Percentiles rank a stretch among this genome's conserved stretches.
phyloP scores from a whole-genome alignment of 176 grass and related monocot genomes.

The Sorghum bicolor region Sorghum_bicolor_NCBIv3 NC_012870.2:187501-188000 shows the following conservation, averaged over 20 bases:
- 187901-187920: background rate
- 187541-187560: slow-evolving; percentile 52
- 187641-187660: background rate
- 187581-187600: slow-evolving; percentile 13
- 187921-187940: background rate
- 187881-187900: background rate
- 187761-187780: slow-evolving; percentile 10
- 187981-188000: slow-evolving; percentile 46
- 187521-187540: slow-evolving; percentile 88
- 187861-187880: background rate
- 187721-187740: slow-evolving; percentile 1
- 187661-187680: slow-evolving; percentile 5
- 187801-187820: background rate
- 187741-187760: background rate
- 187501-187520: slow-evolving; percentile 93
- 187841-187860: background rate
- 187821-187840: background rate
- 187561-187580: background rate
- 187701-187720: background rate
- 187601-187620: background rate
- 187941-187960: slow-evolving; percentile 1
- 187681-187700: background rate
- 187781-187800: background rate
- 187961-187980: slow-evolving; percentile 6
- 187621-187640: background rate